Evolutionary conservation across 2,329 filamentous ascomycete genomes (phyloP), one percentile per base, ranked within the genome.

Genomic region (Corinectria fuckeliana): DNA sequence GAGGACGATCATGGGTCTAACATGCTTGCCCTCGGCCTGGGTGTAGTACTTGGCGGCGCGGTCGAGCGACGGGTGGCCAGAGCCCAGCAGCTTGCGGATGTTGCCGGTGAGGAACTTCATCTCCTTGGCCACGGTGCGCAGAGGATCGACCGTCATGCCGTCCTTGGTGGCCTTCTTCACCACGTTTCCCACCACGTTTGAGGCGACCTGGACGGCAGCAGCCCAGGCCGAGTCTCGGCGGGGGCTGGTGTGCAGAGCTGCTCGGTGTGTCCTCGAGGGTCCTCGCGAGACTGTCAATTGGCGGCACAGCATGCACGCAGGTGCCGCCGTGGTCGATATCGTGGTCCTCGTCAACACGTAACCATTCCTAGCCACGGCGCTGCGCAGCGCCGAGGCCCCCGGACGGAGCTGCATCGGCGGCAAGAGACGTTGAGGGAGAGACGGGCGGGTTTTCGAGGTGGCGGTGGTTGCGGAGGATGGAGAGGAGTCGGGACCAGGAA

Each of bases 41-140:
- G 95, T 97, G 77, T 99, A 99, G 82, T 99, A 99, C 78, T 99
- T 99, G 51, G 95, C 93, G 25, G 93, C 94, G 39, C 92, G 93
- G 74, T 98, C 95, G 60, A 99, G 85, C 44, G 93, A 93, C 0
- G 95, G 95, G 74, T 99, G 94, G 5, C 94, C 94, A 0, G 93
- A 97, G 5, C 94, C 94, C 14, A 98, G 81, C n/a, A 98, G 83
- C 73, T 96, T 91, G 61, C 92, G 86, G 76, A 98, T 96, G 71
- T 98, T 97, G 54, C 93, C 93, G 10, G 91, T 97, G 72, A 98
- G 80, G 70, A 93, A 96, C 78, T 96, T 95, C 88, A 99, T 92
- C 82, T 98, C 94, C 79, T 97, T 96, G 63, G 92, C 94, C 30
- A 98, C 93, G 30, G 92, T 90, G 62, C 91, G 87, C 71, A 98